Conservation (phyloP, 2,329 filamentous ascomycete genomes). For the Venturia oleaginea region DNA sequence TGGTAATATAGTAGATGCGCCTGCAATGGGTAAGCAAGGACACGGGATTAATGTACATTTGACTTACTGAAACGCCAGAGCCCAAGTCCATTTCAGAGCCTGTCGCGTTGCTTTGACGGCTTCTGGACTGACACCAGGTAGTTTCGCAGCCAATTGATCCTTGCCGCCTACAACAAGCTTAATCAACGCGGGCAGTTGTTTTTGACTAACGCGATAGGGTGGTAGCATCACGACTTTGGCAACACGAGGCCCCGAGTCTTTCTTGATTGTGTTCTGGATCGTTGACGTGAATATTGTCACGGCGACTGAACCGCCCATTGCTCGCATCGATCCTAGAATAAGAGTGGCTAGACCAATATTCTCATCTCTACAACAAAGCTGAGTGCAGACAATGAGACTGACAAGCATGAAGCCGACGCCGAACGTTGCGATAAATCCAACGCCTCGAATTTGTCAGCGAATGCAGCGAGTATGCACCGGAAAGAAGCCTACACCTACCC, state of each 20-base stretch:
- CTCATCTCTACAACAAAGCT: constrained; percentile 13
- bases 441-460: background rate
- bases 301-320: constrained; percentile 14
- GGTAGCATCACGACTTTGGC: background rate
- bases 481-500: background rate
- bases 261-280: constrained; percentile 7
- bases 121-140: constrained; percentile 11
- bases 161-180: constrained; percentile 3
- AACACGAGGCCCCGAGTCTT: background rate
- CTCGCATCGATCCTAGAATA: constrained; percentile 7
- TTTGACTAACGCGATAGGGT: background rate
- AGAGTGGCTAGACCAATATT: constrained; percentile 14
- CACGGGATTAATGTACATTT: too few relatives aligned
- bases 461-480: background rate
- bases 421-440: constrained; percentile 5
- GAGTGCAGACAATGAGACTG: constrained; percentile 13
- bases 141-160: background rate
- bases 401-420: constrained; percentile 9
- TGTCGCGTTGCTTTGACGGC: constrained; percentile 8
- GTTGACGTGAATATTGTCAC: constrained; percentile 12
- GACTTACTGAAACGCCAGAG: constrained; percentile 8
- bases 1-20: constrained; percentile 6
- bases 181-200: constrained; percentile 5
- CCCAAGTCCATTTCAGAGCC: constrained; percentile 10
- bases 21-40: background rate